phyloP scores from a whole-genome alignment of 345 rosid genomes.

The Populus ilicifolia region DNA sequence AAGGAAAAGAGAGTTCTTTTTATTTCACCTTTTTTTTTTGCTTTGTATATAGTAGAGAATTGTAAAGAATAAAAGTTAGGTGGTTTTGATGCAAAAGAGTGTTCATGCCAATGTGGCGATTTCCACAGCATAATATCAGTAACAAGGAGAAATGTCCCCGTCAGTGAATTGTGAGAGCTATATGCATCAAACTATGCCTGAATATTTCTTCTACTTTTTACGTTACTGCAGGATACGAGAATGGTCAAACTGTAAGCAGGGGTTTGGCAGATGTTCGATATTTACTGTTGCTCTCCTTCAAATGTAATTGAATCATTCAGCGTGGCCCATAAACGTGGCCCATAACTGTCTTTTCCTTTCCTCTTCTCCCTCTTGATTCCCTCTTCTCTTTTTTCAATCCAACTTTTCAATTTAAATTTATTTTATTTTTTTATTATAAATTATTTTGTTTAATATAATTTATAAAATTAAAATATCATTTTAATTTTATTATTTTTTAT shows the following conservation, averaged over 20 bases:
- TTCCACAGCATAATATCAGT: not conserved
- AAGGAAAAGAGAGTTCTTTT: not conserved
- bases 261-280: too few relatives aligned
- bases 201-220: not conserved
- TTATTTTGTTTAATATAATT: too few relatives aligned
- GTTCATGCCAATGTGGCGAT: not conserved
- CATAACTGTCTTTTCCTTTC: too few relatives aligned
- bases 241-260: not conserved
- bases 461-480: too few relatives aligned
- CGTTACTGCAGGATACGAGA: not conserved
- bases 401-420: too few relatives aligned
- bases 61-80: not conserved
- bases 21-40: not conserved
- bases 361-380: too few relatives aligned
- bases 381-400: too few relatives aligned
- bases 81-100: not conserved
- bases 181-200: not conserved
- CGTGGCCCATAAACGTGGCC: too few relatives aligned
- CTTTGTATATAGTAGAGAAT: conserved; percentile 4
- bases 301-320: too few relatives aligned
- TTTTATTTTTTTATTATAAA: too few relatives aligned
- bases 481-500: too few relatives aligned
- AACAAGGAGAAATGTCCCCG: not conserved
- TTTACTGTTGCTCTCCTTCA: too few relatives aligned
- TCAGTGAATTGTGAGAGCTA: not conserved